Base-by-base conservation (phyloP, 805 yeast species). In the Suhomyces vadensis region DNA sequence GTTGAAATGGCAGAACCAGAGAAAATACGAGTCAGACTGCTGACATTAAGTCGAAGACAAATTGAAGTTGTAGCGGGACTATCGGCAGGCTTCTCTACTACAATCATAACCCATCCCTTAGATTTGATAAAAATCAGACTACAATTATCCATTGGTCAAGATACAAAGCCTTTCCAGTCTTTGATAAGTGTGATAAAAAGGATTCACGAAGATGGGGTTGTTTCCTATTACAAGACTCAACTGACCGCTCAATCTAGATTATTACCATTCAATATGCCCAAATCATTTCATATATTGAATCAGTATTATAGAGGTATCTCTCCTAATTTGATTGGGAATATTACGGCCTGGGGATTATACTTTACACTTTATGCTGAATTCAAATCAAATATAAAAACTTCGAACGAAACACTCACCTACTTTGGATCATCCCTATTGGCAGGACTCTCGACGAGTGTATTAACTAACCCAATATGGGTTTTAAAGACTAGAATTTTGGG, bases 401-500 rank as follows among this genome's bases (percentile, higher is more conserved):
- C 48, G 16, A 53, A 51, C 31, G 53, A 58, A 3, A 54, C 64
- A 3, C 40, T 60, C 4, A 61, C 60, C 37, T 71, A 61, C 47
- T 69, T 71, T 41, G 56, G 64, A 4, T 63, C 72, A 5, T 66
- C 72, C 2, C 46, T 69, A 2, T 31, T 65, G 13, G 90, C 97
- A 0, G 99, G 99, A 0, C 57, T 82, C 31, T 56, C 82, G 4
- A 88, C 97, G 0, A 78, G 95, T 1, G 43, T 88, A 0, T 33
- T 87, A 11, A 91, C 99, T 1, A 94, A 90, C 58, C 99, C 99
- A 1, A 77, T 92, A 8, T 92, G 99, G 99, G 96, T 94, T 1
- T 62, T 94, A 14, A 94, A 94, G 63, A 94, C 99, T 0, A 74
- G 98, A 49, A 84, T 92, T 52, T 73, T 91, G 55, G 81, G 90